Percentiles rank a stretch among this genome's conserved stretches.
Evolutionary conservation across 805 yeast genomes (phyloP).

Genomic region (Hermanozyma aechmeae): DNA sequence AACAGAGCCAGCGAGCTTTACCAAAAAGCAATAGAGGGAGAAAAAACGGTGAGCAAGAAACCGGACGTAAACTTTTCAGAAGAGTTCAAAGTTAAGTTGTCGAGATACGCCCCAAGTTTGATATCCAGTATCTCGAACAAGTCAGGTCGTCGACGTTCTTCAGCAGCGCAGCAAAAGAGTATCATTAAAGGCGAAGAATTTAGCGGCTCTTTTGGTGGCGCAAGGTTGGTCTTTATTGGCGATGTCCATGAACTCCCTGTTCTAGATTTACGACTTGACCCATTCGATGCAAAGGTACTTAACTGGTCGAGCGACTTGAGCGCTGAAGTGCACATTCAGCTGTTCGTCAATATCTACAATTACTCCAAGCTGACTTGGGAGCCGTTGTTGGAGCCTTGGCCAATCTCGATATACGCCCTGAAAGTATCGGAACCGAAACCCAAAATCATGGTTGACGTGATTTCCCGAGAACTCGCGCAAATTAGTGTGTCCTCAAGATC

Average conservation of each 20-base stretch:
- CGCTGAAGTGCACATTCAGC: constrained; percentile 55
- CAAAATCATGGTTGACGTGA: constrained; percentile 52
- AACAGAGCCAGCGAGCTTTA: constrained; percentile 59
- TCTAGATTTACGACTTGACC: constrained; percentile 61
- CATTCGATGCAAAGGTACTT: constrained; percentile 57
- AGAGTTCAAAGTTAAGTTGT: constrained; percentile 50
- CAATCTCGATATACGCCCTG: constrained; percentile 62
- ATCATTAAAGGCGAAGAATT: constrained; percentile 63
- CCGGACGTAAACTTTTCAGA: constrained; percentile 37
- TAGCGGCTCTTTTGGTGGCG: constrained; percentile 58
- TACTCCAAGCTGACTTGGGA: constrained; percentile 93
- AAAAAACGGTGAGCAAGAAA: background rate
- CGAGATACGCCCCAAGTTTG: constrained; percentile 64
- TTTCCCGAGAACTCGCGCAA: constrained; percentile 72
- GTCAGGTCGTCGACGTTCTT: no score
- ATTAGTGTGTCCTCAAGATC: constrained; percentile 75
- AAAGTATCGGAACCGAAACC: constrained; percentile 36
- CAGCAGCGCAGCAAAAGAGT: constrained; percentile 14
- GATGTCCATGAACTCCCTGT: constrained; percentile 88
- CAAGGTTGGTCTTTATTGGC: constrained; percentile 77
- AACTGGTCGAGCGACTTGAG: constrained; percentile 85
- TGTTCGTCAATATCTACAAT: constrained; percentile 70
- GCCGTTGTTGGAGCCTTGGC: constrained; percentile 85
- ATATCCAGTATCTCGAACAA: constrained; percentile 40
- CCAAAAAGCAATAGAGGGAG: constrained; percentile 13